A percentile compares a stretch with the other conserved stretches of the same genome.
Conservation (phyloP, 2,329 filamentous ascomycete species). For the Calcarisporium arbuscula region DNA sequence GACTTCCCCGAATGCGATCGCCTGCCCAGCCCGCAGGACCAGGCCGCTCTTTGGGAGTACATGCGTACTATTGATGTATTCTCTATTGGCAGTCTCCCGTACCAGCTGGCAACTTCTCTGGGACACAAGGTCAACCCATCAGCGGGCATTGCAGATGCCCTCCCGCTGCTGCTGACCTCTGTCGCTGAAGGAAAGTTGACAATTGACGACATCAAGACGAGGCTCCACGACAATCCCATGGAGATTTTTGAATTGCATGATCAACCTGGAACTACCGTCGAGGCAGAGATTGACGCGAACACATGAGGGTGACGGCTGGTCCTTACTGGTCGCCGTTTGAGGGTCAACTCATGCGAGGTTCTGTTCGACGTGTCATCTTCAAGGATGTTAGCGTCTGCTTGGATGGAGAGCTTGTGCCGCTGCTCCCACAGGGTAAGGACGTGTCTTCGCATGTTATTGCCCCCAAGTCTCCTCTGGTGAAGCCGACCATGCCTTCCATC, state of each 20-base stretch:
- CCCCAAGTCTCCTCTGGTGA: conserved; percentile 51
- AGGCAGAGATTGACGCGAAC: conserved; percentile 71
- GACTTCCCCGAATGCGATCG: conserved; percentile 63
- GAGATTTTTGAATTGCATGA: conserved; percentile 79
- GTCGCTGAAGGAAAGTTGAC: conserved; percentile 68
- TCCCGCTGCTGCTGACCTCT: conserved; percentile 70
- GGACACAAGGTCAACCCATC: conserved; percentile 49
- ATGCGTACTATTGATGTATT: conserved; percentile 70
- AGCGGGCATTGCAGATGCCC: conserved; percentile 64
- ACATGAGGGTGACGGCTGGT: conserved; percentile 46
- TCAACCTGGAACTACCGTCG: conserved; percentile 64
- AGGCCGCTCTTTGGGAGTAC: conserved; percentile 68
- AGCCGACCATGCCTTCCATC: conserved; percentile 38
- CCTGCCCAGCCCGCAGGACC: conserved; percentile 61
- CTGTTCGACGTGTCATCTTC: conserved; percentile 71
- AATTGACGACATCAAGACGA: conserved; percentile 63
- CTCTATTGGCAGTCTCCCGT: conserved; percentile 72
- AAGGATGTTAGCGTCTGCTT: conserved; percentile 68
- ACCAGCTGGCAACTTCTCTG: conserved; percentile 59
- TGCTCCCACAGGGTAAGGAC: conserved; percentile 59
- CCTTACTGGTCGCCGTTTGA: conserved; percentile 65
- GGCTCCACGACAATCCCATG: conserved; percentile 73
- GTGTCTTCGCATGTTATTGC: conserved; percentile 64
- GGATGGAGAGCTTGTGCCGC: conserved; percentile 54
- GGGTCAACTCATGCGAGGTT: conserved; percentile 61